Evolutionary conservation across 2,329 filamentous ascomycete species (phyloP).

Genomic region (Scytalidium lignicola): DNA sequence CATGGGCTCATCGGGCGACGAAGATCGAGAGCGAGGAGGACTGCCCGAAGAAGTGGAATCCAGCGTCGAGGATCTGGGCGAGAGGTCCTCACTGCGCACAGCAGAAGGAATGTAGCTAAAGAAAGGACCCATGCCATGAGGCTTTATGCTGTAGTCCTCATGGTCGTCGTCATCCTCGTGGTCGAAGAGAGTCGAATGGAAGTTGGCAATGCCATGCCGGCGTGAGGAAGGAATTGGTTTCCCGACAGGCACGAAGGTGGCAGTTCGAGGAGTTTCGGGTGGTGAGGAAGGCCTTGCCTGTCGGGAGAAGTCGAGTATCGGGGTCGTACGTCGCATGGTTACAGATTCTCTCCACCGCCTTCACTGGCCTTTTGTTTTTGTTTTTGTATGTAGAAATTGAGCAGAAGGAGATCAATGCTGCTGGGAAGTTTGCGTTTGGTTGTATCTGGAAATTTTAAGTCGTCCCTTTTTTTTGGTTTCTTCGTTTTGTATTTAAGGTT

Average conservation of each 20-base stretch:
- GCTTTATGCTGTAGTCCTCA: conserved; percentile 37
- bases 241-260: conserved; percentile 26
- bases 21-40: conserved; percentile 22
- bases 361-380: background rate
- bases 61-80: conserved; percentile 27
- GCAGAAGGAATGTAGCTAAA: conserved; percentile 30
- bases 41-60: conserved; percentile 19
- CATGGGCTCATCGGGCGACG: conserved; percentile 12
- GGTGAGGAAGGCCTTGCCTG: conserved; percentile 40
- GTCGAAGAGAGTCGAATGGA: conserved; percentile 19
- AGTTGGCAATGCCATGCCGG: conserved; percentile 17
- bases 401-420: conserved; percentile 12
- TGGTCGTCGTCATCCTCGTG: conserved; percentile 1
- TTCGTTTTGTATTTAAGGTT: conserved; percentile 19
- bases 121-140: conserved; percentile 27
- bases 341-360: conserved; percentile 8
- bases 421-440: background rate
- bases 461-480: background rate
- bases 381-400: conserved; percentile 10
- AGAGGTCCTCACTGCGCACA: conserved; percentile 28
- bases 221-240: conserved; percentile 9
- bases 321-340: conserved; percentile 37
- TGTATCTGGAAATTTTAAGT: background rate
- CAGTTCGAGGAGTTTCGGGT: conserved; percentile 40
- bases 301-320: conserved; percentile 33